These are phyloP conservation scores for Amanita phalloides DNA, from an alignment of 768 basidiomycete genomes.

Conservation along the genomic window DNA sequence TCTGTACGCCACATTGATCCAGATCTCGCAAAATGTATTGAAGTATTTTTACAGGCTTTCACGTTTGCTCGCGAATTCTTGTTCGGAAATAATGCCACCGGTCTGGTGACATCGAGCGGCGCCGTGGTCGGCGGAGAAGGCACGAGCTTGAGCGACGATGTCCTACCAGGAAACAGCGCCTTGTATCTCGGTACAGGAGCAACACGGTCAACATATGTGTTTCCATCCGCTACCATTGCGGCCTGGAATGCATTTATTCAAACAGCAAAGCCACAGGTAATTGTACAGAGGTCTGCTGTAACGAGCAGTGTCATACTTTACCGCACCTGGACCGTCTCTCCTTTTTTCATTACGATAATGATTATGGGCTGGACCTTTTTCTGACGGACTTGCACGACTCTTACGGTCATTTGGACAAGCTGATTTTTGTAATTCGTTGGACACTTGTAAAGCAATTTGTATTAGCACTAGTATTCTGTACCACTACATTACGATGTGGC, in stretches of 20 bases:
- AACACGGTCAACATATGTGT: slow-evolving; percentile 41
- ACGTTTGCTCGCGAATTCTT: slow-evolving; percentile 58
- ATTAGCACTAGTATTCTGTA: not conserved
- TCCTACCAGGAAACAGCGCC: slow-evolving; percentile 43
- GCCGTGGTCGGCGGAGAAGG: slow-evolving; percentile 39
- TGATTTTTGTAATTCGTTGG: not conserved
- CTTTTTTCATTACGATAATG: not conserved
- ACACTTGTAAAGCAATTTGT: not conserved
- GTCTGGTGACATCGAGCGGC: slow-evolving; percentile 34
- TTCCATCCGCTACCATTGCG: slow-evolving; percentile 41
- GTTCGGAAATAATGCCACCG: slow-evolving; percentile 49
- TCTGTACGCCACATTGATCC: slow-evolving; percentile 19
- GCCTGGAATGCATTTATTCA: slow-evolving; percentile 46
- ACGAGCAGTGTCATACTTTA: not conserved
- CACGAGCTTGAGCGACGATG: slow-evolving; percentile 28
- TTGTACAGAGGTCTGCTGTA: not conserved
- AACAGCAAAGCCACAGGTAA: slow-evolving; percentile 14
- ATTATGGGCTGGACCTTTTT: slow-evolving; percentile 5
- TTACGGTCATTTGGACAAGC: not conserved
- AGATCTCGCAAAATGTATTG: not conserved
- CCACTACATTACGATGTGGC: not conserved
- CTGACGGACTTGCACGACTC: not conserved
- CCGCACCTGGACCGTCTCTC: not conserved
- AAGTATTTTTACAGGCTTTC: slow-evolving; percentile 32
- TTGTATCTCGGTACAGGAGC: slow-evolving; percentile 45